A percentile compares a stretch with the other conserved stretches of the same genome.
Conservation (phyloP, 768 basidiomycete genomes). For the Russula foetens region DNA sequence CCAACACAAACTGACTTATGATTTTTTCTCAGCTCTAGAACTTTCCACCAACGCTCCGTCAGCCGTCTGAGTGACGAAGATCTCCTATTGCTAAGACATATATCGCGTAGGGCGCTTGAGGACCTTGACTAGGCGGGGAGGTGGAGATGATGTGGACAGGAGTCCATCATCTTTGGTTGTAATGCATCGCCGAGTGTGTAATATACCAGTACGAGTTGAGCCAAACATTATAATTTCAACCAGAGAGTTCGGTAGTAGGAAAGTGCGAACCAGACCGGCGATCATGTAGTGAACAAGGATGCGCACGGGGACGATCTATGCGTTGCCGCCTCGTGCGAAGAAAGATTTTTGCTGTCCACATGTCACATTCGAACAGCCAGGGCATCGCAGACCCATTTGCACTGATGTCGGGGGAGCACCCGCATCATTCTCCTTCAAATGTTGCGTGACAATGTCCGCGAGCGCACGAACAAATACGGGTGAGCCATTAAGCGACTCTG, state of each 20-base stretch:
- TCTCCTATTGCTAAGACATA: not conserved
- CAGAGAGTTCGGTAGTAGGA: not conserved
- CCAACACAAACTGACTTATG: not conserved
- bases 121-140: not conserved
- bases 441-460: conserved; percentile 81
- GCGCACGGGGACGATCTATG: conserved; percentile 1
- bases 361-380: conserved; percentile 84
- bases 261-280: not conserved
- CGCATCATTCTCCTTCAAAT: conserved; percentile 54
- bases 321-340: conserved; percentile 72
- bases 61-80: not conserved
- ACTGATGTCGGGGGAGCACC: conserved; percentile 62
- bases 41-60: too few relatives aligned
- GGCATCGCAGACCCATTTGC: conserved; percentile 85
- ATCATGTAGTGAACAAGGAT: too few relatives aligned
- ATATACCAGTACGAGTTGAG: not conserved
- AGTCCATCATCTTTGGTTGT: too few relatives aligned
- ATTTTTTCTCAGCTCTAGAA: not conserved
- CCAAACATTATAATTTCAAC: not conserved
- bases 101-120: not conserved
- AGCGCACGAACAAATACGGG: conserved; percentile 93
- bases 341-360: conserved; percentile 85
- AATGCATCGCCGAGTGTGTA: not conserved
- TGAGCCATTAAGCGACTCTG: conserved; percentile 89
- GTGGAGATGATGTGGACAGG: not conserved